Evolutionary conservation across 2,329 filamentous ascomycete species (phyloP), one percentile per base, ranked within the genome.

Genomic region (Immersiporthe knoxdaviesiana): DNA sequence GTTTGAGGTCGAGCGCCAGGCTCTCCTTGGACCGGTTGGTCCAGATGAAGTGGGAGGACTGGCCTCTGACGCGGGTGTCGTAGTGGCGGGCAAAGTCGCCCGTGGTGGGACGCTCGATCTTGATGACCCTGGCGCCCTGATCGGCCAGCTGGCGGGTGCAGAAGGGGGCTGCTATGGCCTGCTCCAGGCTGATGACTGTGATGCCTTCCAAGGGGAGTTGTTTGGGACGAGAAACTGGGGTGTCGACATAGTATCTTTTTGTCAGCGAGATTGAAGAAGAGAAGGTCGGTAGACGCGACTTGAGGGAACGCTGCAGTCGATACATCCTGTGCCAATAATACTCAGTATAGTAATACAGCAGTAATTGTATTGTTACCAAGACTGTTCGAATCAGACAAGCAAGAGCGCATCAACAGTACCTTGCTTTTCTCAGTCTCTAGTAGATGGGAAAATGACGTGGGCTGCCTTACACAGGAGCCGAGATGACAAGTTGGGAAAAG

Each of bases 1-100:
- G 73, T 70, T 87, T 87, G 21, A 87, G 72, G 56, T 87, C 81
- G 0, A 87, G 78, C 0, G 83, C 83, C 11, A 87, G 75, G 62
- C 83, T 85, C 73, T 87, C 84, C 66, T 87, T 87, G 8, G 84
- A 84, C 30, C 85, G 80, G 70, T 86, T 87, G 0, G 82, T 79
- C 84, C 85, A 87, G n/a, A 87, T 79, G 68, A 87, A 87, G 72
- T 87, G 84, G 0, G 85, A 87, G 0, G 83, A 78, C 18, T 85
- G 76, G 0, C 84, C 84, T 10, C 81, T 78, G 2, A 86, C 84
- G 11, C 84, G 80, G 0, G 76, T 80, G 73, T 87, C 85, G 71
- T 86, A 86, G 16, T 80, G 75, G 0, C 84, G 81, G 0, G 85
- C 84, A 73, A 87, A 87, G 72, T 87, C 85, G 1, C 85, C 85